Base-by-base conservation (phyloP, 2,329 filamentous ascomycete genomes). In the Ophiocordyceps australis region DNA sequence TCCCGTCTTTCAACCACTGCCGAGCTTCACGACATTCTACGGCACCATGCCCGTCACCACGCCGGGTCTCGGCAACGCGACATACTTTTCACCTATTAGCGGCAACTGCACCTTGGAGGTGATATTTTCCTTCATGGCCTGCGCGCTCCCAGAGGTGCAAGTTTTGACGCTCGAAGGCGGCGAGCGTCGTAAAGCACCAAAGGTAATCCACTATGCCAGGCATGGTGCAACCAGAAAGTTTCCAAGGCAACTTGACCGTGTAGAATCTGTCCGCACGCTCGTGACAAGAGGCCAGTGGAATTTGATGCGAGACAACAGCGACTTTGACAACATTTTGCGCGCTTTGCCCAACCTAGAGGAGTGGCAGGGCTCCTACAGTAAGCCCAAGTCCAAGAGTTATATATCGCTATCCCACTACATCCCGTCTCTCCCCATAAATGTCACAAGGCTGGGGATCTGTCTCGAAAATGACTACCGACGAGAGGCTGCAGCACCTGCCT, bases 281-380 rank as follows among this genome's bases (percentile, higher is more conserved):
- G 65, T 81, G 22, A 74, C 75, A 46, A 72, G 75, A 38, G 76
- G 76, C 6, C 74, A 80, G 36, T 83, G 76, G 76, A 82, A 82
- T 40, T 57, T 82, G 16, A 74, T 80, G 45, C 59, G 76, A 24
- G 55, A 62, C 11, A 52, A 65, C 22, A 50, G 55, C 12, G 74
- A 82, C 43, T 81, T 77, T 47, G 49, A 58, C 29, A 59, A 57
- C 26, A 60, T 83, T 25, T 56, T 68, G 13, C 46, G 51, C 9
- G 74, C 74, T 5, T 44, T 82, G 22, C 77, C 77, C 2, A 71
- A 66, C 32, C 49, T 82, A n/a, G 49, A 52, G 26, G 64, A 68
- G 36, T 71, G 65, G 65, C 63, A 68, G 31, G 62, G 59, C n/a
- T 65, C 61, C 5, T 72, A 70, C 52, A 74, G 70, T 41, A 79